Conservation (phyloP, 2,329 filamentous ascomycete genomes). For the Phyllosticta paracitricarpa region DNA sequence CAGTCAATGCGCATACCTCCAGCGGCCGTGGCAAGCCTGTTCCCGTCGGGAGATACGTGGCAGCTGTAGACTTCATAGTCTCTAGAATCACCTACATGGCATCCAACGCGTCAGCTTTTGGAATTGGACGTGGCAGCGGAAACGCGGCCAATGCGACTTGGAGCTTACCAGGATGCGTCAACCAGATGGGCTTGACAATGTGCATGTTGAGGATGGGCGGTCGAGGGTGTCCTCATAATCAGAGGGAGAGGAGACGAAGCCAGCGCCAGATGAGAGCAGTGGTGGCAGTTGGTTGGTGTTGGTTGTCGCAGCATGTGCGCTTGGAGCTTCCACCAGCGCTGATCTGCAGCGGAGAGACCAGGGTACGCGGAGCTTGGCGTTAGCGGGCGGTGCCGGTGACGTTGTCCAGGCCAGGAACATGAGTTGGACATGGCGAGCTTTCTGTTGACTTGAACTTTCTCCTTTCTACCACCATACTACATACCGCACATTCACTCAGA, state of each 20-base stretch:
- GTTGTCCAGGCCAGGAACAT: neutral
- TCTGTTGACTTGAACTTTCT: neutral
- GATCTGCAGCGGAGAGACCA: conserved; percentile 2
- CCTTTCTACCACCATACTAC: neutral
- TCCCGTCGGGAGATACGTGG: conserved; percentile 90
- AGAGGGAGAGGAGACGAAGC: neutral
- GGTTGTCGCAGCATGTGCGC: conserved; percentile 4
- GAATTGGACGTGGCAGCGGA: conserved; percentile 13
- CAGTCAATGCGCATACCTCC: conserved; percentile 52
- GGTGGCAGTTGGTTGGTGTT: neutral
- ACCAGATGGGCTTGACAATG: conserved; percentile 88
- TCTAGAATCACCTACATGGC: conserved; percentile 71
- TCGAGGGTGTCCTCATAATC: conserved; percentile 10
- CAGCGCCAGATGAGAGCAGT: neutral
- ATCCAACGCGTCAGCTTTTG: conserved; percentile 10
- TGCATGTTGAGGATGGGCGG: conserved; percentile 31
- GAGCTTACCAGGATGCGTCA: conserved; percentile 73
- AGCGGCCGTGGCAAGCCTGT: conserved; percentile 82
- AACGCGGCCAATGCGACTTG: conserved; percentile 5
- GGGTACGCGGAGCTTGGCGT: conserved; percentile 1
- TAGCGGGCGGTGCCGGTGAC: neutral
- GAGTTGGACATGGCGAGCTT: neutral
- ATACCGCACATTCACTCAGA: neutral
- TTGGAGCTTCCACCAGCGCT: conserved; percentile 6
- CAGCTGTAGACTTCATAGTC: conserved; percentile 98